These are phyloP conservation scores for Cladosporium oxysporum DNA, from an alignment of 2,329 filamentous ascomycete species.

Conservation along the genomic window DNA sequence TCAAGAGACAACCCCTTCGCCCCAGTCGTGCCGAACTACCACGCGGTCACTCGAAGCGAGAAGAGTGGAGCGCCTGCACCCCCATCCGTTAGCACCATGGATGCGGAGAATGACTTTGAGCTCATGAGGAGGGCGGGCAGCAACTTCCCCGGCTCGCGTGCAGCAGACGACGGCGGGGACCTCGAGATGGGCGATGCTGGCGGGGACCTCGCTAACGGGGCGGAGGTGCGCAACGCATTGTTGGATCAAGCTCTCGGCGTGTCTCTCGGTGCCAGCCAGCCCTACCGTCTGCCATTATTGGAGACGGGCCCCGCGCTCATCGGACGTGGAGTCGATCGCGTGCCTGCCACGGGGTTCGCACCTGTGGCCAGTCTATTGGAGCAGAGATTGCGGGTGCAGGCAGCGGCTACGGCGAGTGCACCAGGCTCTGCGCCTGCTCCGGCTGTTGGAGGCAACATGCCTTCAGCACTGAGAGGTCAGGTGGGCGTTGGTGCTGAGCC, in stretches of 20 bases:
- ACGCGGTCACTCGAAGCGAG: conserved; percentile 49
- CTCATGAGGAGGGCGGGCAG: conserved; percentile 45
- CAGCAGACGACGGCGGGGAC: conserved; percentile 24
- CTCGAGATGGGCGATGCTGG: conserved; percentile 26
- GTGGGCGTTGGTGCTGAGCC: conserved; percentile 30
- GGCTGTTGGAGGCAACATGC: conserved; percentile 26
- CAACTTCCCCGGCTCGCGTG: conserved; percentile 21
- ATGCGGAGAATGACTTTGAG: conserved; percentile 52
- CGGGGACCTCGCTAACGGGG: conserved; percentile 26
- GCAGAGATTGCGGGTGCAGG: conserved; percentile 25
- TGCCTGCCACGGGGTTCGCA: conserved; percentile 38
- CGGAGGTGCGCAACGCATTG: conserved; percentile 33
- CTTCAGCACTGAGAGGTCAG: conserved; percentile 29
- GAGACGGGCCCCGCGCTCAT: conserved; percentile 39
- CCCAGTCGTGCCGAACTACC: conserved; percentile 48
- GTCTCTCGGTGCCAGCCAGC: conserved; percentile 31
- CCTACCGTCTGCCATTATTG: conserved; percentile 38
- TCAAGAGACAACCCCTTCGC: conserved; percentile 44
- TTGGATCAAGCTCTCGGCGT: conserved; percentile 39
- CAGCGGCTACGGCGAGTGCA: conserved; percentile 19
- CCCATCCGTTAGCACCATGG: conserved; percentile 43
- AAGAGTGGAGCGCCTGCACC: conserved; percentile 50
- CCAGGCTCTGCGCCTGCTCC: conserved; percentile 21
- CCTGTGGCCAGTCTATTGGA: conserved; percentile 28
- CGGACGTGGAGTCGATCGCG: conserved; percentile 37